Percentiles rank a stretch among this genome's conserved stretches.
These are phyloP conservation scores for Agrocybe pediades DNA, from an alignment of 768 basidiomycete genomes.

Conservation along the genomic window DNA sequence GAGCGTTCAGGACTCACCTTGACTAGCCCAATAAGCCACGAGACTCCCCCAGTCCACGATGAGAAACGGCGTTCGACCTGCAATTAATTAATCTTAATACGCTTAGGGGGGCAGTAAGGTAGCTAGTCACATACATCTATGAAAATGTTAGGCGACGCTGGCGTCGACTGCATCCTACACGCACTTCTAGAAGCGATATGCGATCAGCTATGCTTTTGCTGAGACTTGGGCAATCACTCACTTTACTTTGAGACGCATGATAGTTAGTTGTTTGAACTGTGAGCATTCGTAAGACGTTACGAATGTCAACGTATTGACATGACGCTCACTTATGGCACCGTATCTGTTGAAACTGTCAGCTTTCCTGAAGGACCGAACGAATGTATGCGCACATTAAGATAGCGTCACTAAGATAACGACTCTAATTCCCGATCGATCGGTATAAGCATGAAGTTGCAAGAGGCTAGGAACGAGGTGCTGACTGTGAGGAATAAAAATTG, in stretches of 20 bases:
- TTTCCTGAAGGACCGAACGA: not conserved
- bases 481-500: constrained; percentile 1
- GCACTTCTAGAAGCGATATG: not conserved
- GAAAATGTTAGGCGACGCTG: not conserved
- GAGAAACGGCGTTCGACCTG: not conserved
- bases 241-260: not conserved
- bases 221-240: not conserved
- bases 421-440: not conserved
- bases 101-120: not conserved
- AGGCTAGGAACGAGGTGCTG: not conserved
- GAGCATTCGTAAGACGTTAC: not conserved
- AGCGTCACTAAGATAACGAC: constrained; percentile 2
- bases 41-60: constrained; percentile 1
- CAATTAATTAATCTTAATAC: not conserved
- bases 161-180: not conserved
- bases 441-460: not conserved
- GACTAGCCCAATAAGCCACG: not conserved
- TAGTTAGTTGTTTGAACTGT: not conserved
- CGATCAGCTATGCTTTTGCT: not conserved
- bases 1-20: not conserved
- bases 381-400: not conserved
- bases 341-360: not conserved
- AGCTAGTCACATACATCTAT: not conserved
- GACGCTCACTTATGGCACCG: not conserved
- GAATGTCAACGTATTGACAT: not conserved